Conservation (phyloP, 352 stramenopile genomes). For the Blastocystis hominis region DNA sequence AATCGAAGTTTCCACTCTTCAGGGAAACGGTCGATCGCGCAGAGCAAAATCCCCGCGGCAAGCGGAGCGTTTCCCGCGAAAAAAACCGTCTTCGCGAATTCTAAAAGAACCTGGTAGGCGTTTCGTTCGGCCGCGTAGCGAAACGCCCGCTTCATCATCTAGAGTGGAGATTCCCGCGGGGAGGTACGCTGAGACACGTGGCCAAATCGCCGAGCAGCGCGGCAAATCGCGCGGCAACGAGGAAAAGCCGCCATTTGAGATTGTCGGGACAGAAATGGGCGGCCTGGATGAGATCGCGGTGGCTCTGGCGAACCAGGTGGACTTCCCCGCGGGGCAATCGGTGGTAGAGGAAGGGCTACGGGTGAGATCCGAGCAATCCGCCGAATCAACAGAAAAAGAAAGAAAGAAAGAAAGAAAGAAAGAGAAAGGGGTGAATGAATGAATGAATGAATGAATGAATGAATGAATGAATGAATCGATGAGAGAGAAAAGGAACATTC, state of each 20-base stretch:
- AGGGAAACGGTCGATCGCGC: constrained; percentile 63
- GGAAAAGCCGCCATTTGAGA: constrained; percentile 74
- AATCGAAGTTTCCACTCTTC: constrained; percentile 75
- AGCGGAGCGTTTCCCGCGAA: constrained; percentile 66
- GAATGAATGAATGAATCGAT: too few relatives aligned
- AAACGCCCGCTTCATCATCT: constrained; percentile 69
- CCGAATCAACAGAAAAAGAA: neutral
- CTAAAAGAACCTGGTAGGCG: constrained; percentile 68
- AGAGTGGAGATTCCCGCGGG: constrained; percentile 62
- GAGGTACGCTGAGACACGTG: constrained; percentile 69
- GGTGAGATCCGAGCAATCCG: too few relatives aligned
- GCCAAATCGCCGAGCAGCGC: constrained; percentile 63
- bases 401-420: too few relatives aligned
- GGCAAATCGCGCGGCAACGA: constrained; percentile 58
- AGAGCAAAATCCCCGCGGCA: constrained; percentile 67
- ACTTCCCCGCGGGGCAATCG: neutral
- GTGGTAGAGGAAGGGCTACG: neutral
- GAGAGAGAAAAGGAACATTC: too few relatives aligned
- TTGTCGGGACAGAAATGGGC: constrained; percentile 70
- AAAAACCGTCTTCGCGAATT: constrained; percentile 73
- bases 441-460: too few relatives aligned
- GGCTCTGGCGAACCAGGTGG: neutral
- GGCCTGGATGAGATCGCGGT: constrained; percentile 61
- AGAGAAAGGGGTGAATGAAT: too few relatives aligned
- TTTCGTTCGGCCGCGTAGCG: constrained; percentile 71